Conservation (phyloP, 768 basidiomycete species). For the Mycena polygramma region DNA sequence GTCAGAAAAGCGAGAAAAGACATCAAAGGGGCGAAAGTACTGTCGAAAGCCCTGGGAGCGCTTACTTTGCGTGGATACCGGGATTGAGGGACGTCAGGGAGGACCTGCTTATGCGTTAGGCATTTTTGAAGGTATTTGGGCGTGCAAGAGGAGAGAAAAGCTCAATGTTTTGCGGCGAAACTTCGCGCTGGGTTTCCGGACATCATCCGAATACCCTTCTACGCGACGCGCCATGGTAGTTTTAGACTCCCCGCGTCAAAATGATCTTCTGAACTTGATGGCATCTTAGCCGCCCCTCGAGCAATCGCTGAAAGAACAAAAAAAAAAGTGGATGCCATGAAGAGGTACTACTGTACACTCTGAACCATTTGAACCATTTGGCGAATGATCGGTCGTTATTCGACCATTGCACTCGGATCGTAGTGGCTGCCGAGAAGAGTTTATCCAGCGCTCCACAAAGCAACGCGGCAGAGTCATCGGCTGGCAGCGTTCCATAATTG, state of each 20-base stretch:
- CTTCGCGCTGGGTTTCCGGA: slow-evolving; percentile 19
- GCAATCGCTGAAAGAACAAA: too few species aligned
- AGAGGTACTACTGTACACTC: too few species aligned
- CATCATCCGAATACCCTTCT: slow-evolving; percentile 18
- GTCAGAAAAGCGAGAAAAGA: neutral
- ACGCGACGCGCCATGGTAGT: neutral
- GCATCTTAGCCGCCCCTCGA: neutral
- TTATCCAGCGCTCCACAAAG: neutral
- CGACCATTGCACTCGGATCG: neutral
- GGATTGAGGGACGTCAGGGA: neutral
- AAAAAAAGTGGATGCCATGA: too few species aligned
- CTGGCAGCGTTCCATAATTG: neutral
- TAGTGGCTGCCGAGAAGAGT: neutral
- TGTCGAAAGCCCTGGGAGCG: too few species aligned
- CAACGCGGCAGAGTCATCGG: neutral
- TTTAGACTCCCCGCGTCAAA: neutral
- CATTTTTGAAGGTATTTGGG: neutral
- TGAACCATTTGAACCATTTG: too few species aligned
- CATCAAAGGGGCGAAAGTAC: neutral
- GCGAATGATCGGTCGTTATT: neutral
- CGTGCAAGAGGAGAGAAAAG: neutral
- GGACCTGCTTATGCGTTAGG: too few species aligned
- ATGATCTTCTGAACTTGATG: slow-evolving; percentile 4
- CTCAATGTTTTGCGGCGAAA: slow-evolving; percentile 4
- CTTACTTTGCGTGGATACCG: too few species aligned